Evolutionary conservation across 495 filamentous ascomycete genomes (phyloP).

Genomic region (Penicillium arizonense): DNA sequence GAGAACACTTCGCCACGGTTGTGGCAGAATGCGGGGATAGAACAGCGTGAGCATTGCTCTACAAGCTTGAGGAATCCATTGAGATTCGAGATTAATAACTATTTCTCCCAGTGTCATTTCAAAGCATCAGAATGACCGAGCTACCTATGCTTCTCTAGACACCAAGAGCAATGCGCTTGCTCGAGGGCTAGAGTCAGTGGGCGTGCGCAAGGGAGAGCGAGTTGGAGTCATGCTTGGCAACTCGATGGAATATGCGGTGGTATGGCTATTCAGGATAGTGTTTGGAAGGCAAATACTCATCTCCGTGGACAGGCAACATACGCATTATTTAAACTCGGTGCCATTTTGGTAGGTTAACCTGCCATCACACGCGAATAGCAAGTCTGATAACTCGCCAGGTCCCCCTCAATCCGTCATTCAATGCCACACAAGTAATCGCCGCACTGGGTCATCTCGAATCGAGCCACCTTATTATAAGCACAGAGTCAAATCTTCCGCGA

Average conservation of each 20-base stretch:
- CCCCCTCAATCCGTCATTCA: conserved; percentile 92
- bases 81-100: background rate
- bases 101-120: conserved; percentile 57
- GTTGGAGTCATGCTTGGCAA: conserved; percentile 88
- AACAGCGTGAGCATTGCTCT: conserved; percentile 54
- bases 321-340: conserved; percentile 89
- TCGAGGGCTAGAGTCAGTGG: conserved; percentile 65
- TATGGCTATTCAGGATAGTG: conserved; percentile 19
- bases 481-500: conserved; percentile 81
- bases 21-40: conserved; percentile 72
- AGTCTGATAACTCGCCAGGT: conserved; percentile 43
- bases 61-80: background rate
- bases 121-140: conserved; percentile 57
- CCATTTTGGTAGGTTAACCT: conserved; percentile 62
- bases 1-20: conserved; percentile 74
- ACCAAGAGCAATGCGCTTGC: conserved; percentile 74
- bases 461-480: conserved; percentile 75
- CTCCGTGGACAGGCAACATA: conserved; percentile 59
- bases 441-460: conserved; percentile 75
- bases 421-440: conserved; percentile 69
- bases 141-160: conserved; percentile 77
- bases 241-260: conserved; percentile 74
- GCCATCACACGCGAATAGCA: background rate
- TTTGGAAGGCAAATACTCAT: background rate
- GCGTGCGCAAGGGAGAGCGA: conserved; percentile 80